Base-by-base conservation (phyloP, 192 early-diverging fungal genomes). In the Kickxella alabastrina region DNA sequence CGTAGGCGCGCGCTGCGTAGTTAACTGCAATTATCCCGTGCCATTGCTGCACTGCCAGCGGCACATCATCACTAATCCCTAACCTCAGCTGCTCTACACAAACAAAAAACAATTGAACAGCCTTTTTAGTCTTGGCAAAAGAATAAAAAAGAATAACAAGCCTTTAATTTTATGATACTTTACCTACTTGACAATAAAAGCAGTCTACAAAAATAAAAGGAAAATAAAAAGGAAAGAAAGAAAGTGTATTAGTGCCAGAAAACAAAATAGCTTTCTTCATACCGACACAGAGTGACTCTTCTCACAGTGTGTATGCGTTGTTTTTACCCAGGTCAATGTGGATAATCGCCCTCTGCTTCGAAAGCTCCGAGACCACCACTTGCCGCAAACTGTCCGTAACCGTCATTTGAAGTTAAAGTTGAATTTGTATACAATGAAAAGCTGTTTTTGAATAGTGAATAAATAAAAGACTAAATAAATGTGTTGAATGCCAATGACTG, bases 11-110 rank as follows among this genome's bases (percentile, higher is more conserved):
- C 2, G 95, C 95, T 9, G 91, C 68, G 65, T 98, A 98, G 68
- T 90, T 92, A 37, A 92, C 86, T 3, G 91, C 91, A 44, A 92
- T 82, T 18, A 95, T 68, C 6, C 80, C 82, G 21, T 86, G 74
- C 95, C 95, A 98, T 68, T 98, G 95, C 64, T 91, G 92, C 10
- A 93, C 91, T 12, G 82, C 85, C 9, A 92, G 47, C n/a, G 93
- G 92, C 9, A 74, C 42, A 28, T 83, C 80, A 0, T 79, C 40
- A 35, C 85, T 65, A 25, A 91, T 63, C 24, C 81, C 86, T 14
- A 92, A 70, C 24, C 91, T 65, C 9, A 84, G 73, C 65, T 85
- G 82, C 54, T 91, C 87, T 87, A 79, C 49, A 48, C 14, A 18
- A 10, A 48, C 45, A 23, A 12, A 32, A 8, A 32, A 32, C 31